Evolutionary conservation across 495 filamentous ascomycete species (phyloP).

Genomic region (Glonium stellatum): DNA sequence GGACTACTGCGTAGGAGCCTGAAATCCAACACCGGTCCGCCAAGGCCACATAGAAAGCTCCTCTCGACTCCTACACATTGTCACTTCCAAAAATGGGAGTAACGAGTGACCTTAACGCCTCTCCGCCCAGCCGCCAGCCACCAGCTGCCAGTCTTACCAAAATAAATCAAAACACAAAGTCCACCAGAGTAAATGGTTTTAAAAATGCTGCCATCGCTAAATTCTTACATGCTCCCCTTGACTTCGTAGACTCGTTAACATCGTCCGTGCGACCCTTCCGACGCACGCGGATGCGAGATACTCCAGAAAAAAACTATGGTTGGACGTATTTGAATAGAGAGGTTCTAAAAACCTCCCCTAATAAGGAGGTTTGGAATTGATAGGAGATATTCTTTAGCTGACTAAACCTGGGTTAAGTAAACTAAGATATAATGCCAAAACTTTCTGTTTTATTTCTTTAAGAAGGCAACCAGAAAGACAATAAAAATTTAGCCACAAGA

Average conservation of each 20-base stretch:
- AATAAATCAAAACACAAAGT: neutral
- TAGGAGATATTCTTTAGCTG: neutral
- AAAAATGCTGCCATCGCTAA: neutral
- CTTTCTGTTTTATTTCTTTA: neutral
- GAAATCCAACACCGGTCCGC: no score
- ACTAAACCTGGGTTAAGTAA: neutral
- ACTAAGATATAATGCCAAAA: neutral
- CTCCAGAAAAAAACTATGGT: no score
- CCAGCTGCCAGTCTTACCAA: neutral
- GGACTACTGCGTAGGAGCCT: no score
- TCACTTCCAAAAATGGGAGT: neutral
- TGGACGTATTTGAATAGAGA: no score
- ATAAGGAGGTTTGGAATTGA: neutral
- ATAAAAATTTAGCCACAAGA: constrained; percentile 34
- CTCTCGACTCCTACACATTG: no score
- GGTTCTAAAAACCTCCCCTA: no score
- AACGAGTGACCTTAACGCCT: neutral
- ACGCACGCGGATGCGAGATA: no score
- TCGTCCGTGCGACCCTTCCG: neutral
- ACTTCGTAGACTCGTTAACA: neutral
- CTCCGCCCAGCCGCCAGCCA: no score
- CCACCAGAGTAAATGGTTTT: neutral
- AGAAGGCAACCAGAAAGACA: constrained; percentile 30
- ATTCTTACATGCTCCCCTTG: neutral
- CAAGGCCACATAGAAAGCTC: no score